A percentile compares a stretch with the other conserved stretches of the same genome.
phyloP scores from a whole-genome alignment of 2,329 filamentous ascomycete species.

The Fusarium aywerte region DNA sequence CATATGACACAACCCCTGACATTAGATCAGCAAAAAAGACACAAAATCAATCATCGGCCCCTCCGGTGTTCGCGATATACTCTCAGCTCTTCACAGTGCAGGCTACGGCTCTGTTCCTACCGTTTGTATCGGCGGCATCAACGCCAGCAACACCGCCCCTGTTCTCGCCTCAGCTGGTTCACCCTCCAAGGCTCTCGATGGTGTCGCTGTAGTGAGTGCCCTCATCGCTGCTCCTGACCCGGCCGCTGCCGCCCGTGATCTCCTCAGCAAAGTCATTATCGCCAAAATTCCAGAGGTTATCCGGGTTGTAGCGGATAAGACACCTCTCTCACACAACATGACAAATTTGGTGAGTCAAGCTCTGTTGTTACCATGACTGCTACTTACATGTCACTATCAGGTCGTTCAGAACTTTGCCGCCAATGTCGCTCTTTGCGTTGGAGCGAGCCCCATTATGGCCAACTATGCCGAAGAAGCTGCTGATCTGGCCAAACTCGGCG shows the following conservation, averaged over 20 bases:
- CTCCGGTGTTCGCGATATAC: conserved; percentile 64
- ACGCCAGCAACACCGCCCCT: conserved; percentile 76
- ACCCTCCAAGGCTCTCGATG: conserved; percentile 72
- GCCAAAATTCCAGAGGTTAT: conserved; percentile 66
- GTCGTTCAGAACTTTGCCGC: conserved; percentile 95
- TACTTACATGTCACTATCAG: conserved; percentile 40
- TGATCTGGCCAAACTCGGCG: conserved; percentile 81
- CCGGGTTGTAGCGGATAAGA: conserved; percentile 67
- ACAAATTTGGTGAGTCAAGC: conserved; percentile 76
- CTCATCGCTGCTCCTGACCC: conserved; percentile 81
- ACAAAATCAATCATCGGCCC: conserved; percentile 74
- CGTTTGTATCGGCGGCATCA: conserved; percentile 92
- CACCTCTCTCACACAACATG: conserved; percentile 93
- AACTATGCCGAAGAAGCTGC: conserved; percentile 84
- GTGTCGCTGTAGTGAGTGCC: conserved; percentile 89
- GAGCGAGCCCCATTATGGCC: conserved; percentile 93
- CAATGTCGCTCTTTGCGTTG: conserved; percentile 85
- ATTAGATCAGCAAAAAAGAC: conserved; percentile 75
- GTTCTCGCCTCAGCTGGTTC: conserved; percentile 76
- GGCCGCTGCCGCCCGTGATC: conserved; percentile 66
- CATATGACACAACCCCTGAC: conserved; percentile 3
- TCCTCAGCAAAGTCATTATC: conserved; percentile 61
- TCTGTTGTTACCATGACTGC: background rate
- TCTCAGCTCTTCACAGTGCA: conserved; percentile 64
- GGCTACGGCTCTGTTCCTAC: conserved; percentile 63